Percentiles rank a stretch among this genome's conserved stretches.
phyloP scores from a whole-genome alignment of 768 basidiomycete species.

The Cystofilobasidium capitatum region DNA sequence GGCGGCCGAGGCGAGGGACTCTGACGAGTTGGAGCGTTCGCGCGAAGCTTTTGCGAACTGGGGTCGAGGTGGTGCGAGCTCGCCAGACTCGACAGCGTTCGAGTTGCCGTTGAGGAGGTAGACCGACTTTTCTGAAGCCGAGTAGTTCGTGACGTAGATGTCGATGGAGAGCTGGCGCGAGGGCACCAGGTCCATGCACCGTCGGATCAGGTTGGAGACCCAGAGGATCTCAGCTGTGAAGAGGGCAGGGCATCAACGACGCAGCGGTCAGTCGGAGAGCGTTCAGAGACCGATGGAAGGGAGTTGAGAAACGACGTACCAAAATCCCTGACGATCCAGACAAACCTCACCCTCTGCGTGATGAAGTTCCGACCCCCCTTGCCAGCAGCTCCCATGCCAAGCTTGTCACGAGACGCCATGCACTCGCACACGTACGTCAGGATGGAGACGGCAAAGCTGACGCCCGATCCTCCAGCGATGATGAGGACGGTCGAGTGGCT shows the following conservation, averaged over 20 bases:
- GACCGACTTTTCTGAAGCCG: conserved; percentile 55
- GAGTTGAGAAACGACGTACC: conserved; percentile 43
- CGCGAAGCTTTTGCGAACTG: conserved; percentile 31
- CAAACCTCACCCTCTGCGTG: conserved; percentile 55
- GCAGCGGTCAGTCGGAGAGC: background rate
- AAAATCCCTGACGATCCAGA: conserved; percentile 69
- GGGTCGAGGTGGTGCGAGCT: conserved; percentile 35
- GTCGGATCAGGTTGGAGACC: conserved; percentile 59
- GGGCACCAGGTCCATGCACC: conserved; percentile 51
- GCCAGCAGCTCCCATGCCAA: conserved; percentile 37
- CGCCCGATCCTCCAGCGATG: conserved; percentile 63
- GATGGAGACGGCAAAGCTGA: conserved; percentile 60
- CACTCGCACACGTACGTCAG: conserved; percentile 56
- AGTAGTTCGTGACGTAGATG: conserved; percentile 59
- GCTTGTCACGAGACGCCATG: conserved; percentile 46
- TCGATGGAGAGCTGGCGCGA: conserved; percentile 51
- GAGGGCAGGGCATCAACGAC: background rate
- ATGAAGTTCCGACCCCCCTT: conserved; percentile 43
- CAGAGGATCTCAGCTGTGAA: conserved; percentile 60
- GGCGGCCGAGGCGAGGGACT: conserved; percentile 26
- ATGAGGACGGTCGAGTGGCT: conserved; percentile 53
- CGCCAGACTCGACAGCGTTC: conserved; percentile 7
- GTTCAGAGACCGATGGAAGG: background rate
- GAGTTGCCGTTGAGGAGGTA: conserved; percentile 51
- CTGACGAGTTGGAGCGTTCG: conserved; percentile 26